A percentile compares a stretch with the other conserved stretches of the same genome.
Evolutionary conservation across 768 basidiomycete genomes (phyloP).

Genomic region (Pleurotus pulmonarius): DNA sequence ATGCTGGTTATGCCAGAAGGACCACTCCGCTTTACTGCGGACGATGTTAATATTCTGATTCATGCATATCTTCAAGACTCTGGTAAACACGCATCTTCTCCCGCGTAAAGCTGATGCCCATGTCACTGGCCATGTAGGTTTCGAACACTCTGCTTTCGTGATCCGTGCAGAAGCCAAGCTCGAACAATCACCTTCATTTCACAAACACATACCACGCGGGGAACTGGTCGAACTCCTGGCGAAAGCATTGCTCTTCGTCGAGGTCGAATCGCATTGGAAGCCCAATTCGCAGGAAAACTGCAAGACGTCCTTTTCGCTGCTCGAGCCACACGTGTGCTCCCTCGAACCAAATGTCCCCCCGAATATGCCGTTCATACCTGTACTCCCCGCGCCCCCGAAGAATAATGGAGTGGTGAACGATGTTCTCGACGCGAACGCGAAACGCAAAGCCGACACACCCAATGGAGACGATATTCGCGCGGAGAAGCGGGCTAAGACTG

Average conservation of each 20-base stretch:
- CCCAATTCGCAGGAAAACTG: slow-evolving; percentile 62
- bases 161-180: slow-evolving; percentile 71
- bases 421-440: slow-evolving; percentile 19
- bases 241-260: slow-evolving; percentile 76
- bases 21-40: slow-evolving; percentile 66
- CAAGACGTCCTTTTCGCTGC: slow-evolving; percentile 67
- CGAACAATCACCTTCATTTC: slow-evolving; percentile 62
- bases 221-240: slow-evolving; percentile 77
- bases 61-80: slow-evolving; percentile 84
- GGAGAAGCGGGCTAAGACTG: slow-evolving; percentile 63
- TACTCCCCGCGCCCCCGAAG: slow-evolving; percentile 11
- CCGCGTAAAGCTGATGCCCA: slow-evolving; percentile 8
- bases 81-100: slow-evolving; percentile 37
- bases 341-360: slow-evolving; percentile 30
- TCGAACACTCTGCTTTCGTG: slow-evolving; percentile 79
- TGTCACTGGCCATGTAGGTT: slow-evolving; percentile 41
- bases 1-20: slow-evolving; percentile 30
- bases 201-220: slow-evolving; percentile 75
- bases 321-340: slow-evolving; percentile 72
- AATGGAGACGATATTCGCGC: slow-evolving; percentile 43
- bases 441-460: slow-evolving; percentile 51
- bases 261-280: slow-evolving; percentile 83
- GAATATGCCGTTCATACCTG: slow-evolving; percentile 11
- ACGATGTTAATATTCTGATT: slow-evolving; percentile 83
- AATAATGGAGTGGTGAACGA: slow-evolving; percentile 2